Conservation (phyloP, 192 early-diverging fungal species). For the Coemansia sp. region DNA sequence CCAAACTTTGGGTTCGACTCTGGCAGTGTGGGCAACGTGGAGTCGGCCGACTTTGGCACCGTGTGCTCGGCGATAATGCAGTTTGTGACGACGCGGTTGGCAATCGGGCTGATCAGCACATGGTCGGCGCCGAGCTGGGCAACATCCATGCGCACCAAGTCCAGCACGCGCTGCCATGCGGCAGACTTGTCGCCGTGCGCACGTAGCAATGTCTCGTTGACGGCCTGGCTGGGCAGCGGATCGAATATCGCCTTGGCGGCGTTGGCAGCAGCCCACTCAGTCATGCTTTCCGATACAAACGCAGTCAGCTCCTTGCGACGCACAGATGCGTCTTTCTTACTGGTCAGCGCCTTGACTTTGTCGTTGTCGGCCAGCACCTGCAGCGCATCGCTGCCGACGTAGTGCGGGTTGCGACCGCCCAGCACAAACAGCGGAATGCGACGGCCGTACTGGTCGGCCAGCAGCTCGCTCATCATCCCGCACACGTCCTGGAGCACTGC, state of each 20-base stretch:
- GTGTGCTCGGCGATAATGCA: slow-evolving; percentile 46
- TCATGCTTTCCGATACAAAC: slow-evolving; percentile 61
- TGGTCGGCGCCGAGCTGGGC: slow-evolving; percentile 13
- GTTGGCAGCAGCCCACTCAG: slow-evolving; percentile 58
- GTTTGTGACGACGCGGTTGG: slow-evolving; percentile 45
- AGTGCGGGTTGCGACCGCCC: slow-evolving; percentile 70
- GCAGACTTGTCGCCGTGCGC: slow-evolving; percentile 47
- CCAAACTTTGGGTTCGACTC: slow-evolving; percentile 32
- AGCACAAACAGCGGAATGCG: slow-evolving; percentile 82
- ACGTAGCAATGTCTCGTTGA: slow-evolving; percentile 70
- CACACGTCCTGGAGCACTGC: slow-evolving; percentile 64
- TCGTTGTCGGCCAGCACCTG: slow-evolving; percentile 70
- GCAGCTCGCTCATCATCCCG: slow-evolving; percentile 54
- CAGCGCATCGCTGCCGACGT: slow-evolving; percentile 70
- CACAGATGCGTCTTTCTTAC: slow-evolving; percentile 81
- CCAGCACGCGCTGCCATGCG: slow-evolving; percentile 35
- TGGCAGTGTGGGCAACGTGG: slow-evolving; percentile 17
- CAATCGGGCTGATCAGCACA: slow-evolving; percentile 35
- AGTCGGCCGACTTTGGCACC: slow-evolving; percentile 12
- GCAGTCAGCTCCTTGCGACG: slow-evolving; percentile 69
- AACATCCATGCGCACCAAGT: slow-evolving; percentile 15
- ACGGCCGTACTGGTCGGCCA: slow-evolving; percentile 74
- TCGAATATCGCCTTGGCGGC: slow-evolving; percentile 63
- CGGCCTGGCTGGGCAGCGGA: slow-evolving; percentile 66
- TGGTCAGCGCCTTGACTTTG: slow-evolving; percentile 66